Evolutionary conservation across 1,139 yeast species (phyloP), one percentile per base, ranked within the genome.

Genomic region (Magnusiomyces tetraspermus): DNA sequence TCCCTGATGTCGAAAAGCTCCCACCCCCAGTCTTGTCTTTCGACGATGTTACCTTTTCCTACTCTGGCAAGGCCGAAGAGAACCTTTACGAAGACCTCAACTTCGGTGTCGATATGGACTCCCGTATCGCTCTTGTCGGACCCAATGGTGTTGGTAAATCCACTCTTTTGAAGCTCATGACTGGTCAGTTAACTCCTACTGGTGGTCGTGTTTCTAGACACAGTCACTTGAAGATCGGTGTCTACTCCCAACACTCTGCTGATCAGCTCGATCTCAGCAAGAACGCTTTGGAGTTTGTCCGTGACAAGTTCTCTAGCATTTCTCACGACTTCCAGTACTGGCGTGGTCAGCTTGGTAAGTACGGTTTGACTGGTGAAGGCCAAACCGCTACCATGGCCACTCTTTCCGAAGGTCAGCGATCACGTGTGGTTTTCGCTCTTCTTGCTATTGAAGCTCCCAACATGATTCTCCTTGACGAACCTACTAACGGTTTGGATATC

Each of bases 121-220:
- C 97, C 43, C 85, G 99, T 76, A 83, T 90, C 66, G 98, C 98
- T 48, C 79, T 92, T 55, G 98, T 92, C 57, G 99, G 99, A 46
- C 97, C 98, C 68, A 92, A 92, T 73, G 99, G 99, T 85, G 90
- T 92, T 63, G 98, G 98, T 77, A 92, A 92, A 74, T 90, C 97
- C 52, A 92, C 99, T 24, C 76, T 92, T 68, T 82, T 92, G 69
- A 92, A 92, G 71, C 79, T 92, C 67, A 92, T 94, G 95, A 95
- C 96, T 66, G 98, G 98, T 73, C 83, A 80, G 62, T 79, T 92
- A 66, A 80, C 77, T 62, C 89, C 97, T 51, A 96, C 90, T 72
- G 73, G 78, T 61, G 98, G 98, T 66, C 84, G 97, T 76, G 96
- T 92, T 58, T 89, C 96, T 56, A 85, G 95, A 71, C 98, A 94